phyloP scores from a whole-genome alignment of 2,329 filamentous ascomycete genomes.

The Nothophoma quercina region DNA sequence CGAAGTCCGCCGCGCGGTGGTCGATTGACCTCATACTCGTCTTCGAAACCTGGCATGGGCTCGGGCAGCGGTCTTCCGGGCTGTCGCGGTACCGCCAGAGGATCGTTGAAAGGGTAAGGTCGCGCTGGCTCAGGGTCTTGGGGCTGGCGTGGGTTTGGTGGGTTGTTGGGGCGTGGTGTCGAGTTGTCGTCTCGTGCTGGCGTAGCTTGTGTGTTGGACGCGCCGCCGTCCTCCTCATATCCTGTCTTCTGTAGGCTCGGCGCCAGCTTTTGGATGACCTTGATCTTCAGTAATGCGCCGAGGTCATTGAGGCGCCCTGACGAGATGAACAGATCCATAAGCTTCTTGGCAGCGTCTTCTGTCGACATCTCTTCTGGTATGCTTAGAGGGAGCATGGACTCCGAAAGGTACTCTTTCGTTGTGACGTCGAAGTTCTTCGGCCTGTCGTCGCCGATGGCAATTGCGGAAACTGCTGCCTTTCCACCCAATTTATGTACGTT shows the following conservation, averaged over 20 bases:
- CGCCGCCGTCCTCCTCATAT: conserved; percentile 62
- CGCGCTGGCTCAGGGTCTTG: conserved; percentile 64
- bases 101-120: conserved; percentile 74
- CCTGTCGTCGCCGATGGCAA: conserved; percentile 81
- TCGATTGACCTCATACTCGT: conserved; percentile 84
- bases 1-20: conserved; percentile 63
- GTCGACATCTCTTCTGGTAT: conserved; percentile 58
- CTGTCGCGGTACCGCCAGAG: conserved; percentile 63
- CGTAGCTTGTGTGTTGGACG: conserved; percentile 51
- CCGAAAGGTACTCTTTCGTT: conserved; percentile 76
- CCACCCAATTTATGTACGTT: conserved; percentile 82
- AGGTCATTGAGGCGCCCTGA: conserved; percentile 72
- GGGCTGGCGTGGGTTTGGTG: conserved; percentile 56
- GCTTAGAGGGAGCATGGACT: conserved; percentile 62
- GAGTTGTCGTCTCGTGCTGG: conserved; percentile 41
- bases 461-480: conserved; percentile 83
- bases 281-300: conserved; percentile 74
- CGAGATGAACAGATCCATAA: conserved; percentile 75
- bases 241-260: conserved; percentile 80
- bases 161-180: conserved; percentile 14
- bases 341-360: conserved; percentile 53
- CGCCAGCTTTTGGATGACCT: conserved; percentile 83
- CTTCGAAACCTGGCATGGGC: conserved; percentile 88
- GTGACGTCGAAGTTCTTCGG: conserved; percentile 80
- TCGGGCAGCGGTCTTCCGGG: conserved; percentile 74